phyloP scores from a whole-genome alignment of 192 early-diverging fungal genomes.

The Backusella parvicylindrica region DNA sequence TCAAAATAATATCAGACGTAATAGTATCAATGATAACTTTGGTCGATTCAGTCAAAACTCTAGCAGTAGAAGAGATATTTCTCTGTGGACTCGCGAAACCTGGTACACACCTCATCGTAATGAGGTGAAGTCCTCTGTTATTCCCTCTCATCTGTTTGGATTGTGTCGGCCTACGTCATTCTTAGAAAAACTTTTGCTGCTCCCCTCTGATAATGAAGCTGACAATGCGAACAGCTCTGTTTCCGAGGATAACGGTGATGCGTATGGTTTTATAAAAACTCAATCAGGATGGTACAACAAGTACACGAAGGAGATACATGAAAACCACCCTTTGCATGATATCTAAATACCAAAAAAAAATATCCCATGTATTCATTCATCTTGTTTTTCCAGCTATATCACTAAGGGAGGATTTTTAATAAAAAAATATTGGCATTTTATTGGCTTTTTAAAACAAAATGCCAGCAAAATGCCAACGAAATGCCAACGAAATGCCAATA shows the following conservation, averaged over 20 bases:
- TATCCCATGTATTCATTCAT: neutral
- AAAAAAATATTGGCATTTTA: too few species aligned
- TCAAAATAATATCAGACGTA: neutral
- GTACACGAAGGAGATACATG: neutral
- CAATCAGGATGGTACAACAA: neutral
- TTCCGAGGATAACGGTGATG: neutral
- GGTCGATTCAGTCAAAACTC: neutral
- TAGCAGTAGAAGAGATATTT: neutral
- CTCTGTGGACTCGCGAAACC: neutral
- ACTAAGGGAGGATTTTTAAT: too few species aligned
- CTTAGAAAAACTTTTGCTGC: neutral
- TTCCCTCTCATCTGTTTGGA: neutral
- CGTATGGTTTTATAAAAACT: neutral
- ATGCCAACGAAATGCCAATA: too few species aligned
- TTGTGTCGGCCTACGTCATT: neutral
- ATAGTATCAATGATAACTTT: neutral
- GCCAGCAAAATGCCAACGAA: too few species aligned
- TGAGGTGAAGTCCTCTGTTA: neutral
- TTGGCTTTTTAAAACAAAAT: too few species aligned
- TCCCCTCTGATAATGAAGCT: neutral
- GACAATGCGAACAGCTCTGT: neutral
- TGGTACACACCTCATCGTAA: neutral
- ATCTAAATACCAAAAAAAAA: conserved; percentile 2
- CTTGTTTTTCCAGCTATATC: neutral
- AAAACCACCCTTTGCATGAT: neutral